Percentiles rank a stretch among this genome's conserved stretches.
These are phyloP conservation scores for Teunomyces kruisii DNA, from an alignment of 805 yeast species.

Conservation along the genomic window DNA sequence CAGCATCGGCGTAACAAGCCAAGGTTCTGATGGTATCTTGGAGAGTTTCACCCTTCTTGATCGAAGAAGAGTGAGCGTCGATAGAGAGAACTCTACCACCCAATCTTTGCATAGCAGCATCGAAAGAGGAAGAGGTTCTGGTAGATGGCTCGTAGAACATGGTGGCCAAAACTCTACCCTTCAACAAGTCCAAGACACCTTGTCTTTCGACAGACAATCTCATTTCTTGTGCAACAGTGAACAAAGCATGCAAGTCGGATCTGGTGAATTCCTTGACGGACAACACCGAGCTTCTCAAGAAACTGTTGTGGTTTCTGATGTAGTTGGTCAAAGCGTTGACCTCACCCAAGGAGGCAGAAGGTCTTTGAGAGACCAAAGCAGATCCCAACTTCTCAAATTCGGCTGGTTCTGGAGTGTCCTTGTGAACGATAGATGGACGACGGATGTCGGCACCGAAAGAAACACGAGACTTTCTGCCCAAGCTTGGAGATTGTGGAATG, in stretches of 20 bases:
- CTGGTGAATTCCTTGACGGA: slow-evolving; percentile 88
- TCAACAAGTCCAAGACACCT: slow-evolving; percentile 87
- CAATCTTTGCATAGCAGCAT: slow-evolving; percentile 99
- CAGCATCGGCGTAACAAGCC: slow-evolving; percentile 95
- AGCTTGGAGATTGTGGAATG: slow-evolving; percentile 30
- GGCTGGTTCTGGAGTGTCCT: slow-evolving; percentile 40
- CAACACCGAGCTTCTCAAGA: slow-evolving; percentile 81
- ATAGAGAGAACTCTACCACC: slow-evolving; percentile 97
- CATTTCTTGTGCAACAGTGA: slow-evolving; percentile 97
- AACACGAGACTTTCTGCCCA: slow-evolving; percentile 32
- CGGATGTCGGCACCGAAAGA: slow-evolving; percentile 34
- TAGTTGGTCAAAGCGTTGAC: slow-evolving; percentile 77
- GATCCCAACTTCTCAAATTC: slow-evolving; percentile 54
- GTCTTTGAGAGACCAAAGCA: slow-evolving; percentile 70
- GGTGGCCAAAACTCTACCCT: slow-evolving; percentile 89
- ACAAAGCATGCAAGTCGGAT: slow-evolving; percentile 86
- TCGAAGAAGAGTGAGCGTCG: slow-evolving; percentile 84
- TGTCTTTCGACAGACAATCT: slow-evolving; percentile 94
- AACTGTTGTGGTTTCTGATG: slow-evolving; percentile 83
- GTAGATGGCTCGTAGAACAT: slow-evolving; percentile 98
- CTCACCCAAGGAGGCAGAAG: slow-evolving; percentile 68
- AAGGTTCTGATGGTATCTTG: slow-evolving; percentile 95
- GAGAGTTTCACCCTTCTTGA: slow-evolving; percentile 95
- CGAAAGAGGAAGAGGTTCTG: slow-evolving; percentile 93
- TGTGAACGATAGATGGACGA: slow-evolving; percentile 35